Conservation (phyloP, 208 protist genomes). For the Wallacemonas collosoma region DNA sequence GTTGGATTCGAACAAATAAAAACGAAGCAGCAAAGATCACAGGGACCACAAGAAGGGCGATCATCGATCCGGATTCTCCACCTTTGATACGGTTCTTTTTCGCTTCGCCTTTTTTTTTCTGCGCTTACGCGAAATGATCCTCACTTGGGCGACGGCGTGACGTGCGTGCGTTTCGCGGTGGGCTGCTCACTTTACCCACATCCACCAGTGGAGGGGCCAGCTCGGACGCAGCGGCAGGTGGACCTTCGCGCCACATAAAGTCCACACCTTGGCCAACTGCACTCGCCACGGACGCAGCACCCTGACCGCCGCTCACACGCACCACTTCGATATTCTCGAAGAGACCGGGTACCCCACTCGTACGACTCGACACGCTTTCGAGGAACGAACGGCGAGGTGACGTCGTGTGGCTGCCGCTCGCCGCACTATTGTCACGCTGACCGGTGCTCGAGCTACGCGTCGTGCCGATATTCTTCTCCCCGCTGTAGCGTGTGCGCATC, state of each 20-base stretch:
- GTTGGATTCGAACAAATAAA: background rate
- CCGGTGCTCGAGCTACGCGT: background rate
- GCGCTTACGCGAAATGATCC: background rate
- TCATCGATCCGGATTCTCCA: no score
- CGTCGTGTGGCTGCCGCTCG: background rate
- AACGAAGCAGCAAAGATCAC: background rate
- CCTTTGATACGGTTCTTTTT: no score
- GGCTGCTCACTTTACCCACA: background rate
- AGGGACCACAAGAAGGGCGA: background rate
- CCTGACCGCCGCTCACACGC: background rate
- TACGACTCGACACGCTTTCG: background rate
- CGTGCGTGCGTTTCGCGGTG: background rate
- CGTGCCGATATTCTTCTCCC: background rate
- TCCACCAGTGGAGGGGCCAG: background rate
- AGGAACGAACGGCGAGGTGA: background rate
- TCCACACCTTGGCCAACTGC: background rate
- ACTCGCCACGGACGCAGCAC: background rate
- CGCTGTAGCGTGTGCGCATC: background rate
- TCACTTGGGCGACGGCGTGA: background rate
- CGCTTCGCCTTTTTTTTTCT: no score
- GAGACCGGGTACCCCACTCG: background rate
- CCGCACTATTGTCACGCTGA: background rate
- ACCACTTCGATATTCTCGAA: background rate
- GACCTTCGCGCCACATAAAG: conserved; percentile 2
- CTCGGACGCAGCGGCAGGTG: background rate